These are phyloP conservation scores for Suhomyces choctaworum DNA, from an alignment of 1,139 yeast genomes.

Conservation along the genomic window DNA sequence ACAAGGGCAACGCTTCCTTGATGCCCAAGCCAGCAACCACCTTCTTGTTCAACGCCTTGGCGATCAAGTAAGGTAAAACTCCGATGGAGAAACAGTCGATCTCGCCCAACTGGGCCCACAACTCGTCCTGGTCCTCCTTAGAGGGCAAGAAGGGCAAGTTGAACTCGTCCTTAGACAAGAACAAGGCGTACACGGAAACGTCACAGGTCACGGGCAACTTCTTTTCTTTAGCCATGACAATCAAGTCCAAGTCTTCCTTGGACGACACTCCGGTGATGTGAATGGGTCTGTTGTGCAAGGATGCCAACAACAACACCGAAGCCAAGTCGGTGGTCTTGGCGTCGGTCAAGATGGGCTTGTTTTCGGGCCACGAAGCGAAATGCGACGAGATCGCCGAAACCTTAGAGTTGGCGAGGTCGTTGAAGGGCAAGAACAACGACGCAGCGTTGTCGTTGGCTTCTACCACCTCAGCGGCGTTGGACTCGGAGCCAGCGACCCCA, in stretches of 20 bases:
- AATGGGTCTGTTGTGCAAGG: slow-evolving; percentile 80
- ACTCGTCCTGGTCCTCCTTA: slow-evolving; percentile 72
- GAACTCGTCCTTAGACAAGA: slow-evolving; percentile 70
- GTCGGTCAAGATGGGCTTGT: slow-evolving; percentile 87
- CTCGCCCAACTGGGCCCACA: slow-evolving; percentile 73
- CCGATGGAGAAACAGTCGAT: slow-evolving; percentile 92
- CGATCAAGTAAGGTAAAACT: slow-evolving; percentile 69
- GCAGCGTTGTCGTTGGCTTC: slow-evolving; percentile 70
- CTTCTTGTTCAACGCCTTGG: slow-evolving; percentile 60
- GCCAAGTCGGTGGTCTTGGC: slow-evolving; percentile 92
- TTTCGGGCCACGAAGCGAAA: slow-evolving; percentile 79
- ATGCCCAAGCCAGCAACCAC: slow-evolving; percentile 75
- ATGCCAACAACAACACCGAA: slow-evolving; percentile 83
- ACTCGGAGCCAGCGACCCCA: slow-evolving; percentile 78
- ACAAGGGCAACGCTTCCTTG: slow-evolving; percentile 77
- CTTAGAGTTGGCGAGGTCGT: slow-evolving; percentile 66
- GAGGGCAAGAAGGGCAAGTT: slow-evolving; percentile 75
- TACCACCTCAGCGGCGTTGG: slow-evolving; percentile 62
- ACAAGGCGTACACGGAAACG: slow-evolving; percentile 78
- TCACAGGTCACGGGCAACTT: slow-evolving; percentile 86
- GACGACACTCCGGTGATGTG: slow-evolving; percentile 87
- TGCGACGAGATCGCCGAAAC: slow-evolving; percentile 78
- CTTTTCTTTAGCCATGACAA: slow-evolving; percentile 83
- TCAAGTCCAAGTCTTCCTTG: slow-evolving; percentile 79
- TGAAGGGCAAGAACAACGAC: slow-evolving; percentile 78